phyloP scores from a whole-genome alignment of 176 grass and related monocot species.

The Cenchrus americanus region DNA sequence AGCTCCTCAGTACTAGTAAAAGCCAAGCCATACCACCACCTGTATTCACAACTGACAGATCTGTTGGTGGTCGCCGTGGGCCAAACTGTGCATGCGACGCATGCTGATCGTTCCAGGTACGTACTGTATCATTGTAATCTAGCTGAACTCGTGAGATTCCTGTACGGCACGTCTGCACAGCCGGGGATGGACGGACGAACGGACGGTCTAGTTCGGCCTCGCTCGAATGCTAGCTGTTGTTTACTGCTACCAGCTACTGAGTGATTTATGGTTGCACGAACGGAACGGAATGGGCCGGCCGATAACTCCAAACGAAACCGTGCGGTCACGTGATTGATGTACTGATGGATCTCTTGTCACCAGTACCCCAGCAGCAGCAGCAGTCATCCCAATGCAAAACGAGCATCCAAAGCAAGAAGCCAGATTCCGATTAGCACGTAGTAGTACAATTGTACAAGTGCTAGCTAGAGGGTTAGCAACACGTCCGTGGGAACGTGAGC shows the following conservation, averaged over 20 bases:
- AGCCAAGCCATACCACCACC: constrained; percentile 1
- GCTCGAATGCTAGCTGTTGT: background rate
- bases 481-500: constrained; percentile 4
- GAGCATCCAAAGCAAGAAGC: constrained; percentile 47
- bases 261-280: background rate
- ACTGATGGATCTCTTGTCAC: background rate
- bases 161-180: too few relatives aligned
- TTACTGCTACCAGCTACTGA: background rate
- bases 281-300: background rate
- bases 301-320: background rate
- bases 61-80: background rate
- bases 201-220: background rate
- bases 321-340: background rate
- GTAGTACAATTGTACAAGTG: background rate
- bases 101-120: background rate
- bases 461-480: background rate
- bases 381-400: background rate
- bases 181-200: too few relatives aligned
- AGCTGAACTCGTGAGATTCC: constrained; percentile 28
- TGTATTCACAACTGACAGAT: constrained; percentile 12
- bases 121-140: background rate
- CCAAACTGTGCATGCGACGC: background rate
- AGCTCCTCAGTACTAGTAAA: background rate
- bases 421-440: background rate
- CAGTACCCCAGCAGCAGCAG: background rate